Percentiles rank a stretch among this genome's conserved stretches.
Evolutionary conservation across 257 asterid genomes (phyloP).

Genomic region (Rehmannia glutinosa): DNA sequence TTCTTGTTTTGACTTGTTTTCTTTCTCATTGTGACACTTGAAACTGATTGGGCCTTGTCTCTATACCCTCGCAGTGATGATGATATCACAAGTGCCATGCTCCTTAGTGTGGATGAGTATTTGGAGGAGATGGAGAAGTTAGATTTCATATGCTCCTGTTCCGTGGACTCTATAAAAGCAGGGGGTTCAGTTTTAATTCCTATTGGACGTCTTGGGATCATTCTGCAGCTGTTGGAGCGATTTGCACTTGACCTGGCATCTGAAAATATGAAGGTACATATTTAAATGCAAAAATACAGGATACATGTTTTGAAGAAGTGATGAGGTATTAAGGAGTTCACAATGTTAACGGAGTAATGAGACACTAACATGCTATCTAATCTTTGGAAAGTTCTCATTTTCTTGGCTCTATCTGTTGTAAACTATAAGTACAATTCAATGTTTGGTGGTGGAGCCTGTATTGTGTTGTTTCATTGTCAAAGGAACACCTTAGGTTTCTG

Average conservation of each 20-base stretch:
- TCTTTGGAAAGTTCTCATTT: background rate
- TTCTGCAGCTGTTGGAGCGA: constrained; percentile 77
- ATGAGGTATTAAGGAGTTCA: constrained; percentile 12
- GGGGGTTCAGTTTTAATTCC: constrained; percentile 90
- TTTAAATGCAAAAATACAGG: background rate
- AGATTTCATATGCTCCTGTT: constrained; percentile 65
- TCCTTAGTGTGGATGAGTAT: constrained; percentile 33
- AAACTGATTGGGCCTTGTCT: constrained; percentile 18
- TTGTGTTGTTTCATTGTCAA: no score
- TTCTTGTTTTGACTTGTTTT: background rate
- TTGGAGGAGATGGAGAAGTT: constrained; percentile 70
- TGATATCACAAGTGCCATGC: constrained; percentile 21
- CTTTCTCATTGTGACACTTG: constrained; percentile 6
- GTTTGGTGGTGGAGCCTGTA: no score
- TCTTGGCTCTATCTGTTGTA: background rate
- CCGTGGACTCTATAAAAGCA: constrained; percentile 51
- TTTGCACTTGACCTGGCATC: constrained; percentile 46
- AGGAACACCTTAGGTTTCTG: background rate
- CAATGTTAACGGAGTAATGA: no score
- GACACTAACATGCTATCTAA: background rate
- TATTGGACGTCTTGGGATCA: constrained; percentile 59
- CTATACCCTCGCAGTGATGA: constrained; percentile 31
- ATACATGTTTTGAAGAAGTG: background rate
- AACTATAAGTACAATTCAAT: background rate
- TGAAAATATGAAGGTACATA: constrained; percentile 53